Evolutionary conservation across 2,329 filamentous ascomycete genomes (phyloP).

Genomic region (Xylariales sp.): DNA sequence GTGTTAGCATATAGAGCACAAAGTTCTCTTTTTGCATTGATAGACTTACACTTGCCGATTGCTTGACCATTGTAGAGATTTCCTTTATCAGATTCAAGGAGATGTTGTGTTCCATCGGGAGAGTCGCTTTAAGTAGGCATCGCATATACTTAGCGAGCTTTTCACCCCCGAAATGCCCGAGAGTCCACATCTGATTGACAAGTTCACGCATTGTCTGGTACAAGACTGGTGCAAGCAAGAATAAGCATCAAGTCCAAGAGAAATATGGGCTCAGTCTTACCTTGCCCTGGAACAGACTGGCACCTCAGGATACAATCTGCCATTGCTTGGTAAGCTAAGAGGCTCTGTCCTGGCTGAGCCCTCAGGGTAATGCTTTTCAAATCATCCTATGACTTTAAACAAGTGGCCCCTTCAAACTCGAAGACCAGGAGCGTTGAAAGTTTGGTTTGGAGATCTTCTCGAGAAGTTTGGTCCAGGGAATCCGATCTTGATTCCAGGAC

Average conservation of each 20-base stretch:
- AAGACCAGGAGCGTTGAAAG: slow-evolving; percentile 76
- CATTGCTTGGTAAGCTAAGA: slow-evolving; percentile 69
- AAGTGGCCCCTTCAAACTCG: slow-evolving; percentile 80
- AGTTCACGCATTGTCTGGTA: slow-evolving; percentile 71
- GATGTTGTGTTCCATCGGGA: slow-evolving; percentile 66
- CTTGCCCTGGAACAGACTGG: slow-evolving; percentile 59
- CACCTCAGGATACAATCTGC: slow-evolving; percentile 72
- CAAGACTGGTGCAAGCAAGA: slow-evolving; percentile 55
- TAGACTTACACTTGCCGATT: slow-evolving; percentile 59
- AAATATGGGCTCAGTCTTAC: slow-evolving; percentile 51
- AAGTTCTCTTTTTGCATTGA: neutral
- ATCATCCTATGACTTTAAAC: slow-evolving; percentile 74
- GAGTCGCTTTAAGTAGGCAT: slow-evolving; percentile 76
- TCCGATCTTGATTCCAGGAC: slow-evolving; percentile 55
- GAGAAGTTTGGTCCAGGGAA: slow-evolving; percentile 56
- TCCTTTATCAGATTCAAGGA: slow-evolving; percentile 74
- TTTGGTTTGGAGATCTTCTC: slow-evolving; percentile 69
- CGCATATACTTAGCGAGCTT: slow-evolving; percentile 82
- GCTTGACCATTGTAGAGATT: slow-evolving; percentile 64
- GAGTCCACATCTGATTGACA: slow-evolving; percentile 73
- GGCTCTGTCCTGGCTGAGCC: slow-evolving; percentile 57
- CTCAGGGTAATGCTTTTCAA: slow-evolving; percentile 70
- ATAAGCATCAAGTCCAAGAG: neutral
- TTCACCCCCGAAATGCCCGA: slow-evolving; percentile 65
- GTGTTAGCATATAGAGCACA: slow-evolving; percentile 1